Evolutionary conservation across 1,284 basidiomycete species (phyloP), one percentile per base, ranked within the genome.

Genomic region (Serendipita sp.): DNA sequence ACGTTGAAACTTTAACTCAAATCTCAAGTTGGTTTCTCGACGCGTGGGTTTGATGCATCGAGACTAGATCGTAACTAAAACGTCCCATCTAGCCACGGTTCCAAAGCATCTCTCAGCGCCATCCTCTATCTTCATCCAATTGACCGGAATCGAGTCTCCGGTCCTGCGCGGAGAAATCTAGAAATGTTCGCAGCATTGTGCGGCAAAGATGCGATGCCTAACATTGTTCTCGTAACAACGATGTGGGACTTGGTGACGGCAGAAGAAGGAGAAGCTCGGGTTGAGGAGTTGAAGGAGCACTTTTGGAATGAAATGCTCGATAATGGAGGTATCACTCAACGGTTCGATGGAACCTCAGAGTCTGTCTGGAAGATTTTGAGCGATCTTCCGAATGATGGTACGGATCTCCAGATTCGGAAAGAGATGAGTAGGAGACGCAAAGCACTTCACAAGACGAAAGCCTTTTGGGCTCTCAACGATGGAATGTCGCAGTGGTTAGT

Each of bases 211-310:
- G 43, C 61, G 4, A 41, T 66, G 38, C 3, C 44, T 17, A 71
- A 70, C 55, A 68, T 69, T 41, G 17, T 68, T 6, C 64, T 71
- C 35, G 67, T 67, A 13, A 71, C 70, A 30, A 70, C 62, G 38
- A 69, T 70, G 69, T 71, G 70, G 70, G 65, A 63, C 53, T 10
- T 30, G 12, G 32, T 8, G 45, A 35, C n/a, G 38, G 47, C 62
- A 2, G 61, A 60, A 12, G 42, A 10, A 2, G 61, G 34, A 2
- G 26, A 38, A 10, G 67, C 66, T 12, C 65, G 68, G 13, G 67
- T 68, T 55, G 10, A 60, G n/a, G 65, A 71, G 61, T 64, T 71
- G 2, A 22, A 10, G 43, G 64, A 34, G 35, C 64, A 65, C 12
- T 49, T 49, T 29, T 49, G 45, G 45, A 29, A n/a, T n/a, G 17